Conservation (phyloP, 1,284 basidiomycete genomes). For the Trichosporon sp. region DNA sequence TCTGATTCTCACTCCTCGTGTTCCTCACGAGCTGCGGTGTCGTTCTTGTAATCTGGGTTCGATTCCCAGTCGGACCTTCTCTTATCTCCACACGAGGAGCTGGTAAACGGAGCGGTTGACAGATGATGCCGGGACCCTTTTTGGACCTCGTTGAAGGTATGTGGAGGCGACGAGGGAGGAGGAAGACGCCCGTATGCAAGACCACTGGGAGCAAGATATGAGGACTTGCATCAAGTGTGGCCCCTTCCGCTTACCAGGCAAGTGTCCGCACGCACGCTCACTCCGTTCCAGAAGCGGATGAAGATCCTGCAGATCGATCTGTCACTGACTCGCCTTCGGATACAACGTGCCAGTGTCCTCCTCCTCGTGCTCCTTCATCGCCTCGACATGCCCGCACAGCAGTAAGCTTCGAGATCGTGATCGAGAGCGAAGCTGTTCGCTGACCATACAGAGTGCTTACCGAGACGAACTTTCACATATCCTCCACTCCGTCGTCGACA, state of each 20-base stretch:
- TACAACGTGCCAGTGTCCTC: neutral
- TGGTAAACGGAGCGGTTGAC: neutral
- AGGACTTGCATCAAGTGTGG: no score
- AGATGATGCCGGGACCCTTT: neutral
- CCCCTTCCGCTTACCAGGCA: no score
- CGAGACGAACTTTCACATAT: neutral
- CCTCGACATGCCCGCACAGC: neutral
- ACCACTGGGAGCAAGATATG: no score
- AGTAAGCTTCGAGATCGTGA: neutral
- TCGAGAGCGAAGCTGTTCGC: no score
- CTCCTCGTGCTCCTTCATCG: neutral
- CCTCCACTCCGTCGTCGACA: neutral
- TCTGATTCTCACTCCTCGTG: neutral
- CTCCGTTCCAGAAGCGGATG: neutral
- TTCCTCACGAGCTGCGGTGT: neutral
- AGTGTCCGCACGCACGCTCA: no score
- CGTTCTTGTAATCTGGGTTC: conserved; percentile 13
- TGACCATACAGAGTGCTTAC: neutral
- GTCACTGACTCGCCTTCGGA: neutral
- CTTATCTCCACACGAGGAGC: neutral
- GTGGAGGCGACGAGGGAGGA: no score
- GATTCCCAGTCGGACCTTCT: conserved; percentile 11
- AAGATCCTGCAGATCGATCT: neutral
- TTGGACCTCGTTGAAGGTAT: neutral
- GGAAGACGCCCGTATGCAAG: no score